phyloP scores from a whole-genome alignment of 345 rosid genomes.

The Turnera subulata region DNA sequence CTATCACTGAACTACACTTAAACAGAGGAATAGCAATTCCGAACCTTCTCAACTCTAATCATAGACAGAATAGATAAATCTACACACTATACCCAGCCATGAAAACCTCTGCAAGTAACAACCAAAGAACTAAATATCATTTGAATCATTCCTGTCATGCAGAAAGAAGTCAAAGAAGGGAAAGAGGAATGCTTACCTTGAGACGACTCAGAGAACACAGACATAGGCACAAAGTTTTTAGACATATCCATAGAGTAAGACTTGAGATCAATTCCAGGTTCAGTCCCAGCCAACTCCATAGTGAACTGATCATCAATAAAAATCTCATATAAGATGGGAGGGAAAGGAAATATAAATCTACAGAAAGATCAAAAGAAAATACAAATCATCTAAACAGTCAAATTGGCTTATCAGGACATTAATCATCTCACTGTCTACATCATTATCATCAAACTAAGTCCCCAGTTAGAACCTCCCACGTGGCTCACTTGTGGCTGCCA shows the following conservation, averaged over 20 bases:
- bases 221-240: conserved; percentile 64
- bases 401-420: no score
- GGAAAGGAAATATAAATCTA: background rate
- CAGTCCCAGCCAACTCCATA: conserved; percentile 65
- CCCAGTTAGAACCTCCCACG: no score
- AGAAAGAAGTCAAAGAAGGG: background rate
- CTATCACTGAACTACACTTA: background rate
- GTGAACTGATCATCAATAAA: conserved; percentile 43
- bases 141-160: conserved; percentile 1
- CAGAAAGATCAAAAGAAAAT: background rate
- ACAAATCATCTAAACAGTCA: no score
- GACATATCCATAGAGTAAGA: conserved; percentile 74
- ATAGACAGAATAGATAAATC: background rate
- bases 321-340: background rate
- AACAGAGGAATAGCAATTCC: background rate
- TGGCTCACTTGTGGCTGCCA: no score
- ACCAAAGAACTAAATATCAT: background rate
- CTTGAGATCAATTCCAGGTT: conserved; percentile 58
- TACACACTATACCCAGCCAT: background rate
- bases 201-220: conserved; percentile 56
- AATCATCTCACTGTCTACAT: no score
- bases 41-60: background rate
- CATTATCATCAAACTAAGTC: no score
- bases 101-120: background rate
- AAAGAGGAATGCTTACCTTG: conserved; percentile 43